Evolutionary conservation across 352 stramenopile genomes (phyloP), one percentile per base, ranked within the genome.

Genomic region (Elongisporangium prolatum): DNA sequence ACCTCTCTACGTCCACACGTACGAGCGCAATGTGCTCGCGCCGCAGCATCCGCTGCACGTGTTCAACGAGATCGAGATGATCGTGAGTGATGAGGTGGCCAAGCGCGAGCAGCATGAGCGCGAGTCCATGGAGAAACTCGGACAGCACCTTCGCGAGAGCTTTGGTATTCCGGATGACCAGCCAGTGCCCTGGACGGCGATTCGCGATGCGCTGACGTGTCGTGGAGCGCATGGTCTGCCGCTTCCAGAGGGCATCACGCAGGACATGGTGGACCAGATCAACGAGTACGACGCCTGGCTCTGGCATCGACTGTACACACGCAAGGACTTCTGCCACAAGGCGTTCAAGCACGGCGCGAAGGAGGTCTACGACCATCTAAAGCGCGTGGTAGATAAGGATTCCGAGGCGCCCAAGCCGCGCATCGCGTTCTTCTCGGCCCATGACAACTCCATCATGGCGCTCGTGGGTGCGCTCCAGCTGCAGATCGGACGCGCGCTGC

Each of bases 361-460:
- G 11, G 67, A 86, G 54, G 68, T 92, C 1, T 86, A 86, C 58
- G 54, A 60, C 7, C 77, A 82, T 56, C 40, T 89, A 1, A 77
- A 84, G 59, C 54, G 57, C 17, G 68, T 89, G 47, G 70, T 88
- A 20, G 68, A 62, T 10, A 52, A 74, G 21, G 59, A 74, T 37
- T 50, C 54, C 21, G 52, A 61, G 17, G 21, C 54, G 37, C 67
- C 72, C 25, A 86, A 84, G 50, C 28, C 28, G 7, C 28, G 28
- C 28, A 58, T 94, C n/a, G 74, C 83, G 24, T 88, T 94, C 66
- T 91, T 91, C 67, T 94, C 85, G 18, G 83, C 83, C 1, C 85
- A 94, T 55, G 82, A 94, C 68, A 92, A 92, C 63, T 90, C 85
- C 47, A 88, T 94, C 66, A 80, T 94, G 14, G 82, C 80, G 21